phyloP scores from a whole-genome alignment of 352 stramenopile genomes.

The Phytophthora aleatoria region DNA sequence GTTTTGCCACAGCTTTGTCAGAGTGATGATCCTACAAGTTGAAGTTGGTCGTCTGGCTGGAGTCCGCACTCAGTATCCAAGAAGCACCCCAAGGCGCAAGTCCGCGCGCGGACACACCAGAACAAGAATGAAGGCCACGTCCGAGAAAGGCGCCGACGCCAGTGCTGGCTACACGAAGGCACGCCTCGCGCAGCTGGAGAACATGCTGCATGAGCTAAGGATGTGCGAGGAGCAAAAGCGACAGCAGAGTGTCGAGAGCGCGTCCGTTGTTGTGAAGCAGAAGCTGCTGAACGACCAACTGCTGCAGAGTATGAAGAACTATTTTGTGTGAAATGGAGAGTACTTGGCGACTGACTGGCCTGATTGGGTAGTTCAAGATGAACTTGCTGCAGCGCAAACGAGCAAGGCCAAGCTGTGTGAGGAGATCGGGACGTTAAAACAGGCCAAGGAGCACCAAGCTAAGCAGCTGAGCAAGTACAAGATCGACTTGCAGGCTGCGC shows the following conservation, averaged over 20 bases:
- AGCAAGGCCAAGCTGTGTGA: constrained; percentile 62
- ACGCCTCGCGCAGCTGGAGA: constrained; percentile 55
- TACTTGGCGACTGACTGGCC: neutral
- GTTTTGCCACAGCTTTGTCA: constrained; percentile 8
- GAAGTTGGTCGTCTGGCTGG: constrained; percentile 27
- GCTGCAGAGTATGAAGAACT: constrained; percentile 36
- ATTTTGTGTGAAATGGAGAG: neutral
- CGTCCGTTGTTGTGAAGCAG: constrained; percentile 49
- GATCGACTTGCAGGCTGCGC: constrained; percentile 46
- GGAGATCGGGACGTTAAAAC: constrained; percentile 61
- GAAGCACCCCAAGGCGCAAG: constrained; percentile 6
- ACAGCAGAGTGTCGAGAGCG: constrained; percentile 49
- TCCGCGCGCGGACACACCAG: neutral
- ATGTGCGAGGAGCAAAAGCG: constrained; percentile 53
- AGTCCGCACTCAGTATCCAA: constrained; percentile 22
- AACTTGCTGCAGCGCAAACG: constrained; percentile 46
- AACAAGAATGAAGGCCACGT: constrained; percentile 18
- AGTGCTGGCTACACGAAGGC: constrained; percentile 14
- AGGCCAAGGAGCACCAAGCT: constrained; percentile 46
- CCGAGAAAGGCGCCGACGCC: constrained; percentile 16
- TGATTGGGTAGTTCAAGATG: constrained; percentile 51
- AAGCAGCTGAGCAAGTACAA: constrained; percentile 54
- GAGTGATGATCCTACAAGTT: constrained; percentile 53
- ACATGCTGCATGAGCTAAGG: constrained; percentile 56
- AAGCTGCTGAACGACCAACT: constrained; percentile 67